These are phyloP conservation scores for Salvia rosmarinus DNA, from an alignment of 257 asterid species.

Conservation along the genomic window DNA sequence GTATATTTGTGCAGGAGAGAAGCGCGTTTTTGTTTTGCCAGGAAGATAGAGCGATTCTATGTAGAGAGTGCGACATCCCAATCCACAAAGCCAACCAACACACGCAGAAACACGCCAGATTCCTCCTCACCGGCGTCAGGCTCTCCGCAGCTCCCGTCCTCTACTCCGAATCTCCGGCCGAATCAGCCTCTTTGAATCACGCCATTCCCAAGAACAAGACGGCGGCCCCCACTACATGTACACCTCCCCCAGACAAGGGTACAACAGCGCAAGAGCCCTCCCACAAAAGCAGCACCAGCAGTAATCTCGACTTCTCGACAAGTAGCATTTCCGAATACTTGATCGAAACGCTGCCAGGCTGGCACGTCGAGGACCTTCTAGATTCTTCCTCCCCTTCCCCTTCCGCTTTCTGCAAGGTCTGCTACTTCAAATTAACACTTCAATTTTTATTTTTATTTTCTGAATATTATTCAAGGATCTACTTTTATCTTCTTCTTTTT, in stretches of 20 bases:
- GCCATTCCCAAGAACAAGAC: conserved; percentile 40
- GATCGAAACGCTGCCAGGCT: conserved; percentile 78
- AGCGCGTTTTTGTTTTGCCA: conserved; percentile 91
- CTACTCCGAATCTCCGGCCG: conserved; percentile 42
- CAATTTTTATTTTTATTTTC: neutral
- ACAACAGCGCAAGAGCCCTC: conserved; percentile 31
- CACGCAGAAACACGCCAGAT: conserved; percentile 76
- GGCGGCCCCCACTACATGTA: neutral
- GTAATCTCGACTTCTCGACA: conserved; percentile 18
- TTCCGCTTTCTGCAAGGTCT: conserved; percentile 59
- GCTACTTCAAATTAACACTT: neutral
- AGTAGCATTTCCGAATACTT: conserved; percentile 84
- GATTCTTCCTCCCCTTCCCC: conserved; percentile 52
- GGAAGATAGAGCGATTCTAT: conserved; percentile 86
- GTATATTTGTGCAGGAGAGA: conserved; percentile 52
- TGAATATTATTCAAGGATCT: neutral
- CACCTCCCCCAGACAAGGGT: conserved; percentile 35
- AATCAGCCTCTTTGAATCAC: conserved; percentile 29
- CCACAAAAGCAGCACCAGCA: neutral
- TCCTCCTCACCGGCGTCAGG: conserved; percentile 73
- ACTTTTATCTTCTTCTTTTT: neutral
- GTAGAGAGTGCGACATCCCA: conserved; percentile 75
- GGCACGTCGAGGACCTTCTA: conserved; percentile 90
- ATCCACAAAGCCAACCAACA: conserved; percentile 78
- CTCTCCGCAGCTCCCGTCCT: conserved; percentile 57